Base-by-base conservation (phyloP, 768 basidiomycete genomes). In the Phlegmacium glaucopus region DNA sequence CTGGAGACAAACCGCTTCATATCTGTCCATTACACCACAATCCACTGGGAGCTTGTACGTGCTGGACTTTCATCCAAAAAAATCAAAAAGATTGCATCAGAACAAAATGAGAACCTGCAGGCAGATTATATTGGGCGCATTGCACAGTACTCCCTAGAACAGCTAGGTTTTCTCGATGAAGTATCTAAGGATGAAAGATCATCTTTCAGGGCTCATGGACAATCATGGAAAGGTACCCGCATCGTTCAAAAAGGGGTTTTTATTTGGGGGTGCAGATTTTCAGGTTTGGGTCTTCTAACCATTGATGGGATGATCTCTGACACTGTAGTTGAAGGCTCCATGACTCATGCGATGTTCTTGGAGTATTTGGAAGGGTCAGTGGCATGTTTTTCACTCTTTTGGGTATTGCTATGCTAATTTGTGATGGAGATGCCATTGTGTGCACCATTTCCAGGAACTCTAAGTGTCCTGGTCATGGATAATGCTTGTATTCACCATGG, bases 151-250 rank as follows among this genome's bases (percentile, higher is more conserved):
- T 44, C 36, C 1, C 52, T 63, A 4, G 62, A 68, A 4, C 58
- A 71, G 39, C 53, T 72, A 9, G 64, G 63, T 0, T 70, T 71
- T 45, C 44, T 71, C 9, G 64, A 71, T 45, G 63, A 72, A 43
- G 58, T 57, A 1, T 67, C 64, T 0, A 66, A 66, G 50, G 61
- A 68, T 52, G 60, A 65, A 10, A 40, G 53, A 12, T 64, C 63
- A 1, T 13, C 44, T 16, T 42, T 26, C 6, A 30, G 64, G 9
- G 18, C 46, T 4, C 37, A 45, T 41, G 66, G 65, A 10, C 39
- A 57, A 18, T 48, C 62, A 5, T 45, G 18, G 38, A 64, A 51
- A 44, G 59, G 67, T n/a, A n/a, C n/a, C n/a, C n/a, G 66, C 65
- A 18, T n/a, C n/a, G 32, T 44, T 17, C 52, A 59, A 51, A 58